Conservation (phyloP, 1,284 basidiomycete species). For the Ceratorhiza oryzae-sativae region DNA sequence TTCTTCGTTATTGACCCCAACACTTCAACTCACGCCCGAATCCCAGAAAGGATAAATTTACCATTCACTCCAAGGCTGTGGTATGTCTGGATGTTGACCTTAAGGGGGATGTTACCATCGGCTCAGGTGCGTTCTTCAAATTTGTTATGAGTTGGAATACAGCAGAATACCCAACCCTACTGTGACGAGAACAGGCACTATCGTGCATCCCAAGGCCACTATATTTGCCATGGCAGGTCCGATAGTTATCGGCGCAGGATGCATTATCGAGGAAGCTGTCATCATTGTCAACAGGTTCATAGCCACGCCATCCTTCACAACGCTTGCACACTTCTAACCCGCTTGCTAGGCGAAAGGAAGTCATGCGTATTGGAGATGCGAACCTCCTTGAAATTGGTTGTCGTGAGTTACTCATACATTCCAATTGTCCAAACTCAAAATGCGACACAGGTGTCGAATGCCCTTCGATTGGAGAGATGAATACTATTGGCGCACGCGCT, state of each 20-base stretch:
- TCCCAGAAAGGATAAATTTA: slow-evolving; percentile 74
- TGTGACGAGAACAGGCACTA: slow-evolving; percentile 60
- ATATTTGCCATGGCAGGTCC: slow-evolving; percentile 88
- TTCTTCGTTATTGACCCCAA: background rate
- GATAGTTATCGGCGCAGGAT: slow-evolving; percentile 85
- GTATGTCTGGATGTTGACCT: slow-evolving; percentile 89
- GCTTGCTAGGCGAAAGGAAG: slow-evolving; percentile 67
- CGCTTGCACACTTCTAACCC: background rate
- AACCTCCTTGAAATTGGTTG: slow-evolving; percentile 94
- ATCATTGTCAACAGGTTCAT: slow-evolving; percentile 83
- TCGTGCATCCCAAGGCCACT: slow-evolving; percentile 93
- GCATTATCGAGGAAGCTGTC: slow-evolving; percentile 90
- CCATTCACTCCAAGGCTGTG: slow-evolving; percentile 80
- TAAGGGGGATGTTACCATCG: slow-evolving; percentile 90
- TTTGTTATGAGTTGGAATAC: background rate
- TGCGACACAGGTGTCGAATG: slow-evolving; percentile 75
- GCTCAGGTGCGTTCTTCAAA: slow-evolving; percentile 61
- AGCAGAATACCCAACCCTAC: background rate
- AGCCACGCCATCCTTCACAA: background rate
- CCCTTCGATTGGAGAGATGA: slow-evolving; percentile 80
- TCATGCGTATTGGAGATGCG: slow-evolving; percentile 90
- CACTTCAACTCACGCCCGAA: background rate
- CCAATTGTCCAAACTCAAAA: slow-evolving; percentile 18
- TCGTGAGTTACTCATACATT: slow-evolving; percentile 59
- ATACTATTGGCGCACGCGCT: slow-evolving; percentile 82